Conservation (phyloP, 1,284 basidiomycete species). For the Cryptococcus sp. region DNA sequence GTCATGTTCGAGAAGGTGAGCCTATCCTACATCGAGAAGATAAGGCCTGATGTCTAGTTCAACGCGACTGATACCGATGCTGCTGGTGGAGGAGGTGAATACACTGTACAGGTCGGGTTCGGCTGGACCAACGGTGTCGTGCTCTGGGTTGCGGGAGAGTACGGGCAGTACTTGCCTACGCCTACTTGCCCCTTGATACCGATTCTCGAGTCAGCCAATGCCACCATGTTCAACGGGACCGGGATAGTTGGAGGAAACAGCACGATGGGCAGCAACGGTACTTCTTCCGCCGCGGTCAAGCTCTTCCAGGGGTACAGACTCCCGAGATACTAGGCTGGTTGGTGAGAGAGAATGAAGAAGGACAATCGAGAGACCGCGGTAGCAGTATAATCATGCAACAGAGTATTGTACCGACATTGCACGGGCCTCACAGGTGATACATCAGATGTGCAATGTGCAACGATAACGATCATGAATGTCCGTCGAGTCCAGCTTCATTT, state of each 20-base stretch:
- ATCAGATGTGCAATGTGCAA: too few species aligned
- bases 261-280: constrained; percentile 6
- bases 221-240: background rate
- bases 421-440: too few species aligned
- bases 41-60: constrained; percentile 32
- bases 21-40: background rate
- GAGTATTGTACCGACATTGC: background rate
- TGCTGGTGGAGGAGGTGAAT: constrained; percentile 79
- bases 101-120: constrained; percentile 50
- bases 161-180: constrained; percentile 58
- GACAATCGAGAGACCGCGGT: background rate
- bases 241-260: constrained; percentile 11
- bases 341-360: background rate
- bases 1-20: constrained; percentile 80
- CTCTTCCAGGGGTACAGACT: constrained; percentile 7
- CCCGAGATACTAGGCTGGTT: constrained; percentile 1
- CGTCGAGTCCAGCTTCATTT: background rate
- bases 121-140: constrained; percentile 87
- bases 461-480: background rate
- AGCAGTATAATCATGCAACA: background rate
- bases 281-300: background rate
- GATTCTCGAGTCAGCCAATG: constrained; percentile 25
- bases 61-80: constrained; percentile 65
- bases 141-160: constrained; percentile 67
- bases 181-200: constrained; percentile 62